phyloP scores from a whole-genome alignment of 441 rosid species.

The Manihot esculenta region DNA sequence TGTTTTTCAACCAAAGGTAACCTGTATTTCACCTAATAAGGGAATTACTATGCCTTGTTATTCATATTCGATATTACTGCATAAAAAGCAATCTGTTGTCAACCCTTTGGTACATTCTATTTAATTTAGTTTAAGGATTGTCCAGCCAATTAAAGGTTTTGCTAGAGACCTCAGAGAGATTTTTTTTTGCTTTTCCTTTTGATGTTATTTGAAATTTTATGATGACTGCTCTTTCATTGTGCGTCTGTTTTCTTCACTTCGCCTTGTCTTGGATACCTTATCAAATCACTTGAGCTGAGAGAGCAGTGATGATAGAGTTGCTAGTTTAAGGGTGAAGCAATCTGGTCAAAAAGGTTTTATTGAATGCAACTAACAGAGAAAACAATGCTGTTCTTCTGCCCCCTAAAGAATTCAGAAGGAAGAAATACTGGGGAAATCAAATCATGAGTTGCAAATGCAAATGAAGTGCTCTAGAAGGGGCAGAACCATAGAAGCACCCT shows the following conservation, averaged over 20 bases:
- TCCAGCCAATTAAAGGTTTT: not conserved
- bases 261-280: not conserved
- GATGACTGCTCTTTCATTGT: not conserved
- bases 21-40: not conserved
- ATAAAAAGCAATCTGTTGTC: not conserved
- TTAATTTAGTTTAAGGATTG: not conserved
- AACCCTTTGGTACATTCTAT: not conserved
- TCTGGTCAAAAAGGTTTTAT: too few species aligned
- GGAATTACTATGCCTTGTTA: not conserved
- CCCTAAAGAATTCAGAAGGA: too few species aligned
- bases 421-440: too few species aligned
- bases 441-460: too few species aligned
- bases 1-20: conserved; percentile 74
- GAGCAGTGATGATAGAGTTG: not conserved
- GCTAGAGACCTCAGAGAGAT: not conserved
- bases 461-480: too few species aligned
- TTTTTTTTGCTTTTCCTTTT: not conserved
- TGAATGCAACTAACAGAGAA: too few species aligned
- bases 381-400: too few species aligned
- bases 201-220: not conserved
- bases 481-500: too few species aligned
- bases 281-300: not conserved
- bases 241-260: not conserved
- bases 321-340: not conserved
- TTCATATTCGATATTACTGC: not conserved